These are phyloP conservation scores for Extremus antarcticus DNA, from an alignment of 495 filamentous ascomycete genomes.

Conservation along the genomic window DNA sequence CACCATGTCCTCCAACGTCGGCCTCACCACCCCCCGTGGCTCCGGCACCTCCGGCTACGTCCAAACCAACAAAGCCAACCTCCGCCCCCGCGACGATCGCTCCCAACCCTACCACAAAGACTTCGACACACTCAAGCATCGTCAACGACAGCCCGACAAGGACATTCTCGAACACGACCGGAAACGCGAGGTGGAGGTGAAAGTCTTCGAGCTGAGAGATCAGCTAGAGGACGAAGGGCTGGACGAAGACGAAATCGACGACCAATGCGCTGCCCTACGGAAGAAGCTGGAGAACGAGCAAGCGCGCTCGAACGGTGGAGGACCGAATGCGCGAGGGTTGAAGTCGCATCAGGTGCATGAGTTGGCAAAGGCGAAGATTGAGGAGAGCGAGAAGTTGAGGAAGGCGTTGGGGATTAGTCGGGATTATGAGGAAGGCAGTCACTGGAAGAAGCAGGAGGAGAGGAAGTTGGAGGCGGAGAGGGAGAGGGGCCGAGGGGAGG, in stretches of 20 bases:
- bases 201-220: slow-evolving; percentile 84
- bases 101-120: slow-evolving; percentile 50
- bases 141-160: slow-evolving; percentile 76
- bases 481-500: slow-evolving; percentile 29
- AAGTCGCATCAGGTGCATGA: slow-evolving; percentile 96
- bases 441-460: slow-evolving; percentile 66
- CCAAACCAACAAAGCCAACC: slow-evolving; percentile 83
- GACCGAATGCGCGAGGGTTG: slow-evolving; percentile 47
- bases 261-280: slow-evolving; percentile 50
- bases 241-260: slow-evolving; percentile 71
- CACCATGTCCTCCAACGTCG: slow-evolving; percentile 92
- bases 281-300: slow-evolving; percentile 51
- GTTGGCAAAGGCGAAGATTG: slow-evolving; percentile 88
- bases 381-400: slow-evolving; percentile 81
- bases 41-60: slow-evolving; percentile 96
- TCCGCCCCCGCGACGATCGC: slow-evolving; percentile 57
- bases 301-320: slow-evolving; percentile 29
- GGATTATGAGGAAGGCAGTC: slow-evolving; percentile 76
- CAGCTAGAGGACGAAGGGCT: slow-evolving; percentile 81
- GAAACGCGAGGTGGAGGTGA: slow-evolving; percentile 76
- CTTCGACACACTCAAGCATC: slow-evolving; percentile 48
- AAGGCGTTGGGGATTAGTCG: slow-evolving; percentile 80
- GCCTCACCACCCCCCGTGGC: slow-evolving; percentile 87
- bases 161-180: slow-evolving; percentile 90
- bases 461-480: slow-evolving; percentile 45